Evolutionary conservation across 768 basidiomycete species (phyloP).

Genomic region (Gymnopilus dilepis): DNA sequence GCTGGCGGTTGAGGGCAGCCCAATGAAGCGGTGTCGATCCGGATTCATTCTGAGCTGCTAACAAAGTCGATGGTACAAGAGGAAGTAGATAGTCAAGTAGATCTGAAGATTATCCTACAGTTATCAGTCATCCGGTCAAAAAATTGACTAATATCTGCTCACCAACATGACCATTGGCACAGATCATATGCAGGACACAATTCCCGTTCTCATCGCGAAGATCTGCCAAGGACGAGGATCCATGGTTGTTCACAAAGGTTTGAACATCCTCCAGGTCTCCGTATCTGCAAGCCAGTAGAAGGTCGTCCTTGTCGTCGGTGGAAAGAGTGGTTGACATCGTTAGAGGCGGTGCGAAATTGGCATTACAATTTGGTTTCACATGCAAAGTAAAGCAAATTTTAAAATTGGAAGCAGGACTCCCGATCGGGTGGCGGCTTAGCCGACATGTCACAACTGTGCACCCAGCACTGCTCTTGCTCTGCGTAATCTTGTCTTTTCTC

Average conservation of each 20-base stretch:
- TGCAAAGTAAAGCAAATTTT: constrained; percentile 26
- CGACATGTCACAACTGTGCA: background rate
- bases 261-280: constrained; percentile 85
- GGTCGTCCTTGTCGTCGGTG: constrained; percentile 67
- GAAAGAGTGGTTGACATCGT: constrained; percentile 37
- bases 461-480: background rate
- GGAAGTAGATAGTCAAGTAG: constrained; percentile 77
- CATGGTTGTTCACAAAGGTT: constrained; percentile 65
- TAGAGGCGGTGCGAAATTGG: constrained; percentile 19
- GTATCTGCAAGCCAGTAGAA: constrained; percentile 85
- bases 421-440: constrained; percentile 9
- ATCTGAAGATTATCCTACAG: constrained; percentile 62
- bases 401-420: constrained; percentile 8
- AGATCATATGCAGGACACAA: constrained; percentile 83
- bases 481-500: background rate
- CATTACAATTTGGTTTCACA: constrained; percentile 24
- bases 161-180: constrained; percentile 91
- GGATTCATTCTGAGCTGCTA: constrained; percentile 68
- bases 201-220: constrained; percentile 81
- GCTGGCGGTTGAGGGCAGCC: constrained; percentile 86
- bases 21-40: constrained; percentile 90
- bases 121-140: constrained; percentile 38
- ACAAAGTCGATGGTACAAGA: constrained; percentile 53
- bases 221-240: constrained; percentile 48
- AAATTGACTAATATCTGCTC: constrained; percentile 27